These are phyloP conservation scores for Candida dajiaensis DNA, from an alignment of 805 yeast species.

Conservation along the genomic window DNA sequence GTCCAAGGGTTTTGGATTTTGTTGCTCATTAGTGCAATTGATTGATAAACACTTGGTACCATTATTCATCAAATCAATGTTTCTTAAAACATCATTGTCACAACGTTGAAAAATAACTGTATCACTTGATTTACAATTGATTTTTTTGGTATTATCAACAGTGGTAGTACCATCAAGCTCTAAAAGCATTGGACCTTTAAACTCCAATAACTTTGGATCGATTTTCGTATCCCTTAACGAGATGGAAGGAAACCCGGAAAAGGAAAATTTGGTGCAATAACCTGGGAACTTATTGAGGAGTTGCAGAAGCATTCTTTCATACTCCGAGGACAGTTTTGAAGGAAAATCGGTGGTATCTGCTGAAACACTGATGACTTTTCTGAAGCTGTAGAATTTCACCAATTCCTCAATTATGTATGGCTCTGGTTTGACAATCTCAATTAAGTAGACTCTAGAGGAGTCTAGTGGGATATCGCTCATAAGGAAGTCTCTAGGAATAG, in stretches of 20 bases:
- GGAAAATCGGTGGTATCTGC: background rate
- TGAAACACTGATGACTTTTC: conserved; percentile 4
- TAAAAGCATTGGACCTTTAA: background rate
- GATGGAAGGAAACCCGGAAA: background rate
- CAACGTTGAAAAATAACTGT: background rate
- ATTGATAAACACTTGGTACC: background rate
- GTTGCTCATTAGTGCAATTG: background rate
- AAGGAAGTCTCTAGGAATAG: background rate
- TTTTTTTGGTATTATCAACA: background rate
- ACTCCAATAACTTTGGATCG: background rate
- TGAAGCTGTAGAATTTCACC: background rate
- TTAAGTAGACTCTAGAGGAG: conserved; percentile 3
- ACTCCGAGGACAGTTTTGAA: background rate
- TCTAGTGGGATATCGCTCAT: background rate
- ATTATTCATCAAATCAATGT: background rate
- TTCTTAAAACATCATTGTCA: background rate
- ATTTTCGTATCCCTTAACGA: background rate
- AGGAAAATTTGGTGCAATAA: conserved; percentile 1
- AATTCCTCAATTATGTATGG: background rate
- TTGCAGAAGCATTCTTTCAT: background rate
- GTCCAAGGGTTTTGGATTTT: background rate
- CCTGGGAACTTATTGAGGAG: background rate
- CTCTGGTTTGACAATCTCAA: conserved; percentile 1
- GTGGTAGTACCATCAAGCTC: background rate
- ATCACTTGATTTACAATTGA: background rate